These are phyloP conservation scores for Linnemannia schmuckeri DNA, from an alignment of 192 early-diverging fungal species.

Conservation along the genomic window DNA sequence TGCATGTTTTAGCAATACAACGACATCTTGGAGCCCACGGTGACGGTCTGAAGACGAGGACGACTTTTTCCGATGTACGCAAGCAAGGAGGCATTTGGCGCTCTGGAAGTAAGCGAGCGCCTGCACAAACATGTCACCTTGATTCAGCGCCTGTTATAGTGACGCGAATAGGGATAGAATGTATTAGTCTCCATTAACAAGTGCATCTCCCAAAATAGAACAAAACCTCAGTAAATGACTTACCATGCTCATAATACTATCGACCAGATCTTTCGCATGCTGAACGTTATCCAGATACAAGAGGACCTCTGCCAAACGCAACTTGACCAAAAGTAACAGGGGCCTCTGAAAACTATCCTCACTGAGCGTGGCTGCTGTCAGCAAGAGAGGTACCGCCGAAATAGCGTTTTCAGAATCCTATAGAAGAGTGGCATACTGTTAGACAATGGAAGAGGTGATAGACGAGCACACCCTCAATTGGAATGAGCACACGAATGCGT, in stretches of 20 bases:
- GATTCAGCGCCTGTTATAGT: slow-evolving; percentile 14
- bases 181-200: neutral
- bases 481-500: neutral
- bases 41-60: neutral
- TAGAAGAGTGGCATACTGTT: too few species aligned
- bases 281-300: slow-evolving; percentile 21
- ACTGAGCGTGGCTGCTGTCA: slow-evolving; percentile 29
- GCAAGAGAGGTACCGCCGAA: slow-evolving; percentile 30
- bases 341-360: slow-evolving; percentile 31
- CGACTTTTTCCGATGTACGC: neutral
- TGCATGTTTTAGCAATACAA: neutral
- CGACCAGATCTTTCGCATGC: slow-evolving; percentile 29
- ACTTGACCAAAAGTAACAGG: slow-evolving; percentile 25
- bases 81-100: slow-evolving; percentile 32
- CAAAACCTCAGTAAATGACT: neutral
- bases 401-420: slow-evolving; percentile 31
- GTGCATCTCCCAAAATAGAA: neutral
- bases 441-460: neutral
- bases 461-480: too few species aligned
- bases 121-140: slow-evolving; percentile 40
- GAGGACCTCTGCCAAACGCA: slow-evolving; percentile 30
- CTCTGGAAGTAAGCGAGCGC: slow-evolving; percentile 37
- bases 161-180: neutral
- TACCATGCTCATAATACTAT: slow-evolving; percentile 33
- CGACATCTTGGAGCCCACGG: neutral